Evolutionary conservation across 208 protist genomes (phyloP), one percentile per base, ranked within the genome.

Genomic region (Wallacemonas sp.): DNA sequence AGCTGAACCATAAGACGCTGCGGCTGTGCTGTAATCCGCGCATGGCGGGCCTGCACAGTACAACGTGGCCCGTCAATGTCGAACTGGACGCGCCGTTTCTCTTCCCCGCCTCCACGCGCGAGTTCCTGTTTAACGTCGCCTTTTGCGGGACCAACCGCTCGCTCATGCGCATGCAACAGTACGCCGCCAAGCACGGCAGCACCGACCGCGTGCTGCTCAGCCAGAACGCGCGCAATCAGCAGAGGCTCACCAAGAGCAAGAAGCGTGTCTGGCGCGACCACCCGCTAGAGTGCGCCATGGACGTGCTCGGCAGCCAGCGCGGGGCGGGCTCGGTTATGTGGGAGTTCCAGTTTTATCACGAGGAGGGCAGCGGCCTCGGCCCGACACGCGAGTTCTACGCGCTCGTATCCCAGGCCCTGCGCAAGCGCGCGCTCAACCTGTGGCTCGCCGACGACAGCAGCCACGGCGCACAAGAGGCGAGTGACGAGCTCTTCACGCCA

Each of bases 371-470:
- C 65, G 94, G 94, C 23, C 68, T 83, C 23, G 94, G 94, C 7
- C 94, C 94, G 16, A 97, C 94, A 31, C 81, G 80, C 14, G 89
- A 98, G 77, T 97, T 97, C 65, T 98, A 93, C 81, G 84, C 85
- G 18, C 81, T 96, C 29, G 84, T 97, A 0, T 84, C 86, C 8
- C 61, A 85, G 50, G 67, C 70, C 18, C 72, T 97, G 59, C 84
- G 80, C 14, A 70, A 91, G 65, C 79, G 73, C 26, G 70, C 68
- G 55, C 59, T 90, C 46, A 49, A 57, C 16, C 70, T 97, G 22
- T 97, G 89, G 88, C 75, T 78, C 18, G 41, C 46, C n/a, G 59
- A 57, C 12, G 31, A 48, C 54, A 70, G 26, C 31, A 12, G 14
- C 4, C 29, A 41, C 18, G 20, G 32, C n/a, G 3, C 5, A 8